These are phyloP conservation scores for Aureobasidium lini DNA, from an alignment of 2,329 filamentous ascomycete genomes.

Conservation along the genomic window DNA sequence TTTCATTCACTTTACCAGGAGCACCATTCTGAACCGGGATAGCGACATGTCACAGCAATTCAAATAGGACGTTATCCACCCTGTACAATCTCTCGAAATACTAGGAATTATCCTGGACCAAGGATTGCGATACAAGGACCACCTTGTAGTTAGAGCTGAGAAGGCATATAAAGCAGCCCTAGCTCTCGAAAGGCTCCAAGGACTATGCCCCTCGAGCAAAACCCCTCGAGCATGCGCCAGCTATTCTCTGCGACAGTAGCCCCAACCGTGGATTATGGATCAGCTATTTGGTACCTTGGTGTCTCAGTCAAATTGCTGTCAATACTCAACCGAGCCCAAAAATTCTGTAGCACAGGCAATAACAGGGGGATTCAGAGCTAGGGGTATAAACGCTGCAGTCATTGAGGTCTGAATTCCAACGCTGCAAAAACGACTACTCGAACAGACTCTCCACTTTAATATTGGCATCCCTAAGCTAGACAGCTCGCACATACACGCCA, in stretches of 20 bases:
- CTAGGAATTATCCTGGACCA: background rate
- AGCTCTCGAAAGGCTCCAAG: background rate
- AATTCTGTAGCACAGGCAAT: background rate
- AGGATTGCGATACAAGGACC: background rate
- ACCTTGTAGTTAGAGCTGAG: background rate
- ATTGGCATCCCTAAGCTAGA: background rate
- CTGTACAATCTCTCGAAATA: background rate
- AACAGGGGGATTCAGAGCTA: background rate
- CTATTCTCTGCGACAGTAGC: background rate
- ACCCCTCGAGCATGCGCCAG: background rate
- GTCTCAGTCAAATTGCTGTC: background rate
- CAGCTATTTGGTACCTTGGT: background rate
- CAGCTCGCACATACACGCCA: background rate
- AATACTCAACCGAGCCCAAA: background rate
- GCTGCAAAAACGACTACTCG: background rate
- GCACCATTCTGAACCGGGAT: background rate
- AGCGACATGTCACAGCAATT: background rate
- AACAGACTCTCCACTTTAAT: background rate
- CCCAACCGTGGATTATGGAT: background rate
- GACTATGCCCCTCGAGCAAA: no score
- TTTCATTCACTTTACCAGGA: conserved; percentile 20
- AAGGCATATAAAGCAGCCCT: background rate
- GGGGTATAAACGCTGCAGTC: background rate
- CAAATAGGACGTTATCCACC: background rate
- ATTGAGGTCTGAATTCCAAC: background rate